Percentiles rank a stretch among this genome's conserved stretches.
phyloP scores from a whole-genome alignment of 2,329 filamentous ascomycete species.

The Cryphonectria japonica region DNA sequence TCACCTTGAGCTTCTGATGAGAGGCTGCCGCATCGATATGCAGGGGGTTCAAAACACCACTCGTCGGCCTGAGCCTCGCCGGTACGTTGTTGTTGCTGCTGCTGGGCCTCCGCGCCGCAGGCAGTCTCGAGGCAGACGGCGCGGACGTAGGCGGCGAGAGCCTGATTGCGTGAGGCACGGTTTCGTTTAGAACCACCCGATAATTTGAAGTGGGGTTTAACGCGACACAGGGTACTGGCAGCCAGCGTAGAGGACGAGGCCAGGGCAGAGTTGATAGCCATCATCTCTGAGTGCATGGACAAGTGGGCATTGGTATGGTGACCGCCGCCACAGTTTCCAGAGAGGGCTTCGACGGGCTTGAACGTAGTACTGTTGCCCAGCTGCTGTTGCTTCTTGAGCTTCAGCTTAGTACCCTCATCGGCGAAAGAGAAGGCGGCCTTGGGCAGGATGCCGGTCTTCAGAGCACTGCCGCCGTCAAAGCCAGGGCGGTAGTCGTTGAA shows the following conservation, averaged over 20 bases:
- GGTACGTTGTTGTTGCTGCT: constrained; percentile 36
- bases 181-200: constrained; percentile 52
- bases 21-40: constrained; percentile 44
- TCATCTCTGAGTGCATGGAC: constrained; percentile 60
- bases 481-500: constrained; percentile 55
- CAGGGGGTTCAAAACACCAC: constrained; percentile 52
- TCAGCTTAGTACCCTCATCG: constrained; percentile 40
- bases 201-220: constrained; percentile 56
- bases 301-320: constrained; percentile 47
- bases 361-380: constrained; percentile 38
- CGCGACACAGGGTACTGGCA: constrained; percentile 45
- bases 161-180: constrained; percentile 46
- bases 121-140: constrained; percentile 43
- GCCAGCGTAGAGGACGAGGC: constrained; percentile 48
- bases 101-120: constrained; percentile 27
- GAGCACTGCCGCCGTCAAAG: constrained; percentile 49
- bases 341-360: constrained; percentile 43
- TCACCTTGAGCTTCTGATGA: constrained; percentile 29
- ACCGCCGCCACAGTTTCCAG: constrained; percentile 35
- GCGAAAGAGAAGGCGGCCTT: constrained; percentile 41
- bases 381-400: constrained; percentile 28
- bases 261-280: constrained; percentile 56
- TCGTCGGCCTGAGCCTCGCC: constrained; percentile 45
- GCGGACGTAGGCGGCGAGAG: constrained; percentile 49
- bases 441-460: constrained; percentile 50